A percentile compares a stretch with the other conserved stretches of the same genome.
phyloP scores from a whole-genome alignment of 1,284 basidiomycete species.

The Phylloboletellus chloephorus region DNA sequence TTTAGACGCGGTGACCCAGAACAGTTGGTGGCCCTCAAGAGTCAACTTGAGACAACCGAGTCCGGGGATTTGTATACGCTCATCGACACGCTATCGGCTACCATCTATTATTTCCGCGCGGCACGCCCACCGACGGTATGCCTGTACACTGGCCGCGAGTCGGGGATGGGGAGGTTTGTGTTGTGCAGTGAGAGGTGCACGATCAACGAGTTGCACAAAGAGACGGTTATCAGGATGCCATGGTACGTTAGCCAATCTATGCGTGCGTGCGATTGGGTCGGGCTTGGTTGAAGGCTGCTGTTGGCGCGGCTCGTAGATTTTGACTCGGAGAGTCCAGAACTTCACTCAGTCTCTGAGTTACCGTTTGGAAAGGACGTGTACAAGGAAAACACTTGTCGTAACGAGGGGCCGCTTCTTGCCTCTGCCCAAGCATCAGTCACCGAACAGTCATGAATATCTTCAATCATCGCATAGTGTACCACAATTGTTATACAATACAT shows the following conservation, averaged over 20 bases:
- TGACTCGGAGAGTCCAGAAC: no score
- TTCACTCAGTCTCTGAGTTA: no score
- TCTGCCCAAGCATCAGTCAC: no score
- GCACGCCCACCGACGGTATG: slow-evolving; percentile 25
- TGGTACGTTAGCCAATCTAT: slow-evolving; percentile 17
- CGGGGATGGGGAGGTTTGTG: slow-evolving; percentile 23
- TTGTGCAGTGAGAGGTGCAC: slow-evolving; percentile 22
- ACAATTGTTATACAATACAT: neutral
- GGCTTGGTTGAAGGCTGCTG: slow-evolving; percentile 17
- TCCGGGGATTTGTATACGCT: slow-evolving; percentile 22
- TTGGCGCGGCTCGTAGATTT: no score
- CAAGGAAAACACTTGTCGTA: no score
- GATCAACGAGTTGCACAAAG: slow-evolving; percentile 22
- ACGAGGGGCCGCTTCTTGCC: no score
- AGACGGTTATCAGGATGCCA: slow-evolving; percentile 24
- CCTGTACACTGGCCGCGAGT: slow-evolving; percentile 22
- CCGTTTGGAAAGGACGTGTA: no score
- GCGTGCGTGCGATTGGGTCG: slow-evolving; percentile 23
- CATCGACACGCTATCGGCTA: slow-evolving; percentile 24
- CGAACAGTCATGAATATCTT: no score
- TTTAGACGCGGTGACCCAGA: slow-evolving; percentile 17
- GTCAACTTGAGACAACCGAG: neutral
- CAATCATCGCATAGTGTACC: neutral
- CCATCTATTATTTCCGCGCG: slow-evolving; percentile 26
- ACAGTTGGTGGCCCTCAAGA: slow-evolving; percentile 9